phyloP scores from a whole-genome alignment of 2,329 filamentous ascomycete genomes.

The Aspergillus ustus region DNA sequence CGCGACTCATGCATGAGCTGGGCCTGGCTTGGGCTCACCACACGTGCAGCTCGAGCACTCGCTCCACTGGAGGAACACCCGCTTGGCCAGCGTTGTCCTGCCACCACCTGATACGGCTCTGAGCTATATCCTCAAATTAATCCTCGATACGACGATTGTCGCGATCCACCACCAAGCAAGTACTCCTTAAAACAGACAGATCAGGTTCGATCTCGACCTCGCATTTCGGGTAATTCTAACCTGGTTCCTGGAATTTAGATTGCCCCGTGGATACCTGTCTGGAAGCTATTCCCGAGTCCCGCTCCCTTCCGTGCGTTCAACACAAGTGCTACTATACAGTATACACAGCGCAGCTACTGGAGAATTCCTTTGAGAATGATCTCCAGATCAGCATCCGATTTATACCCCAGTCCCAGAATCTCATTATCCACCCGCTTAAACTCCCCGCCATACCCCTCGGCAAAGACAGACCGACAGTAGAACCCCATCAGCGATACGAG shows the following conservation, averaged over 20 bases:
- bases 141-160: background rate
- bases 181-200: too few species aligned
- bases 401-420: constrained; percentile 2
- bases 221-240: background rate
- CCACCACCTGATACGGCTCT: background rate
- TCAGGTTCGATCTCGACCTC: background rate
- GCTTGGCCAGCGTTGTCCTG: background rate
- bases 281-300: background rate
- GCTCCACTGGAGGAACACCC: background rate
- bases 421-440: constrained; percentile 10
- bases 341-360: background rate
- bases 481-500: background rate
- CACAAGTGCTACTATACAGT: background rate
- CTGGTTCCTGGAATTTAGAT: background rate
- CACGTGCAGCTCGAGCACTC: background rate
- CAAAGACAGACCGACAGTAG: constrained; percentile 5
- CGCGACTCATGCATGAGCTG: background rate
- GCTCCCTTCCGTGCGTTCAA: background rate
- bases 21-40: background rate
- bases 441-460: constrained; percentile 8
- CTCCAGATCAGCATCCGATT: constrained; percentile 7
- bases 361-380: constrained; percentile 7
- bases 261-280: background rate
- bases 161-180: background rate
- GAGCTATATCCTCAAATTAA: background rate